Evolutionary conservation across 257 asterid genomes (phyloP).

Genomic region (Ilex asprella): DNA sequence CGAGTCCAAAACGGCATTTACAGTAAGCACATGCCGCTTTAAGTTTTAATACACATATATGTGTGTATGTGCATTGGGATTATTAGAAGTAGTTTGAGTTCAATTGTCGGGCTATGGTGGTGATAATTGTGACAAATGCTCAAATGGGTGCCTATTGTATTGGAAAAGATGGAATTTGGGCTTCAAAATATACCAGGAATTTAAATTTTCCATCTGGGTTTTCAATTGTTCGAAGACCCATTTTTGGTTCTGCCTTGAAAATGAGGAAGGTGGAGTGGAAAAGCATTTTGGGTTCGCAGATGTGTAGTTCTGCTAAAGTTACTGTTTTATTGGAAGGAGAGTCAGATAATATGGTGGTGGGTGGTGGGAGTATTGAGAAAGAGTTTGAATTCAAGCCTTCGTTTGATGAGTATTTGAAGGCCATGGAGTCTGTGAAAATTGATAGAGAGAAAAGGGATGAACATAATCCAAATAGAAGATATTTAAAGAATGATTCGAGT

Average conservation of each 20-base stretch:
- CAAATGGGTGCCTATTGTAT: not conserved
- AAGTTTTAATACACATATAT: too few species aligned
- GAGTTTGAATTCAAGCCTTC: conserved; percentile 65
- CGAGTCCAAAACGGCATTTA: too few species aligned
- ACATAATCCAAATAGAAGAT: conserved; percentile 11
- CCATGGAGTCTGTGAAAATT: conserved; percentile 61
- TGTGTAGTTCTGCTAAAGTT: not conserved
- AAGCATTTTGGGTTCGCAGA: conserved; percentile 6
- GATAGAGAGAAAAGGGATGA: conserved; percentile 31
- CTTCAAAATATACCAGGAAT: conserved; percentile 9
- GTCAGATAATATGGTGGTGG: conserved; percentile 4
- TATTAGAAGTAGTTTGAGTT: not conserved
- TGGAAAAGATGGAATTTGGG: conserved; percentile 7
- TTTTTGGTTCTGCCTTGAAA: conserved; percentile 18
- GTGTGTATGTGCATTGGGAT: not conserved
- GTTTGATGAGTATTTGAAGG: conserved; percentile 79
- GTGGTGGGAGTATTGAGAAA: conserved; percentile 25
- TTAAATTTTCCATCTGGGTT: conserved; percentile 18
- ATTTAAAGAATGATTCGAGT: conserved; percentile 1
- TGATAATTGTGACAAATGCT: conserved; percentile 9
- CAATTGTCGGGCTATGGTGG: conserved; percentile 4
- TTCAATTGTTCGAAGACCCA: conserved; percentile 25
- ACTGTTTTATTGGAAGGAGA: not conserved
- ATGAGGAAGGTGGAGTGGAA: conserved; percentile 18
- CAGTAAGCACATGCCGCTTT: too few species aligned